Evolutionary conservation across 306 rosid species (phyloP).

Genomic region (Astragalus glycyphyllos): DNA sequence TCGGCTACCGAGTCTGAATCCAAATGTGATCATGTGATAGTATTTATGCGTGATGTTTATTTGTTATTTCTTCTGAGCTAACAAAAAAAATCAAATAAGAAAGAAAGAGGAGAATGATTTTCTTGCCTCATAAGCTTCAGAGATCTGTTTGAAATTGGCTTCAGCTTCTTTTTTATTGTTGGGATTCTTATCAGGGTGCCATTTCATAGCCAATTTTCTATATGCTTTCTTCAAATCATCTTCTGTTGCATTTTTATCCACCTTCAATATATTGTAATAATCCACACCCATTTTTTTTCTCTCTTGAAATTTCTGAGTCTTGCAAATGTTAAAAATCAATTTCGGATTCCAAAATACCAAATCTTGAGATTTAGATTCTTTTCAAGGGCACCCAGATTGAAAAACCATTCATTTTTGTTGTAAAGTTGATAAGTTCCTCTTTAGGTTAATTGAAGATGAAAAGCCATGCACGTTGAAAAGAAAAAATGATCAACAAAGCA

Average conservation of each 20-base stretch:
- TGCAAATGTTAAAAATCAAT: conserved; percentile 35
- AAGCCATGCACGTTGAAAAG: conserved; percentile 29
- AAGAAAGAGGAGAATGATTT: conserved; percentile 10
- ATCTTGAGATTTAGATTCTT: conserved; percentile 44
- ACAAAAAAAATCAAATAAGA: background rate
- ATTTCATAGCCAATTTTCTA: conserved; percentile 92
- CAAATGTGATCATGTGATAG: no score
- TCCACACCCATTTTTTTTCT: conserved; percentile 74
- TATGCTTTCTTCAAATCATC: conserved; percentile 93
- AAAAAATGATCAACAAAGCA: background rate
- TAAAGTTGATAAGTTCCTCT: conserved; percentile 26
- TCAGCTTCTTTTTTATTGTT: conserved; percentile 87
- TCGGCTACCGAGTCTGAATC: no score
- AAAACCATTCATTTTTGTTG: conserved; percentile 38
- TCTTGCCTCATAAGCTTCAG: conserved; percentile 93
- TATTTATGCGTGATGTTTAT: no score
- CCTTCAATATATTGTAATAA: conserved; percentile 84
- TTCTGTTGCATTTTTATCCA: conserved; percentile 72
- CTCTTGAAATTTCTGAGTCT: background rate
- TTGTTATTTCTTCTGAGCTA: background rate
- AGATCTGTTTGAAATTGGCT: conserved; percentile 94
- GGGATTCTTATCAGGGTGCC: conserved; percentile 99
- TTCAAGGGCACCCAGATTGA: conserved; percentile 43
- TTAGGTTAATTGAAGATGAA: conserved; percentile 30
- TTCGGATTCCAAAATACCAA: conserved; percentile 32